Base-by-base conservation (phyloP, 2,329 filamentous ascomycete genomes). In the Penicillium sp. region DNA sequence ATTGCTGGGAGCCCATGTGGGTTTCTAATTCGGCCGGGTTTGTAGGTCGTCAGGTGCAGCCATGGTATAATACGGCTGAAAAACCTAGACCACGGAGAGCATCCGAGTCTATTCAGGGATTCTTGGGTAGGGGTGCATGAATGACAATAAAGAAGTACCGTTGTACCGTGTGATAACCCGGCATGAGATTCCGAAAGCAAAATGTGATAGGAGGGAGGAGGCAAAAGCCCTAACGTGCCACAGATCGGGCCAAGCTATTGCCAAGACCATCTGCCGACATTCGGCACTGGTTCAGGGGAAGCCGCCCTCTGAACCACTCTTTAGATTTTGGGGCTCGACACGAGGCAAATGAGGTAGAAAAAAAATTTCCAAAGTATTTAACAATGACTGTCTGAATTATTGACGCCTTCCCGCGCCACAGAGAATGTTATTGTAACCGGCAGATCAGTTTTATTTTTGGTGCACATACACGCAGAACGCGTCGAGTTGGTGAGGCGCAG, bases 401-500 rank as follows among this genome's bases (percentile, higher is more conserved):
- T 26, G 42, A 27, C 42, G 26, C 42, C 26, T 43, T 22, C 8
- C 20, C n/a, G 37, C 37, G 18, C 37, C 37, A 22, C 37, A 2
- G 18, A 4, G 11, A 22, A 40, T 12, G 33, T 37, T 18, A 18
- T 37, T 11, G 33, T 18, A 11, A 37, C 33, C 33, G 8, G 33
- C 18, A 40, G 18, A 20, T 6, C 11, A 12, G 18, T 22, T 20
- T 40, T 45, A 31, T 45, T 45, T 45, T 45, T 45, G 43, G 43
- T 29, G 25, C 8, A 27, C 6, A 6, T 31, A 37, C 15, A 27
- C 22, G 22, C 15, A 44, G 22, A 14, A 45, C 43, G 43, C 18
- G 8, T 33, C 15, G 27, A 29, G 22, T 12, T 5, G 25, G 18
- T 49, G 56, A 58, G 53, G 54, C 57, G 57, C 57, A 54, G 54